phyloP scores from a whole-genome alignment of 2,329 filamentous ascomycete genomes.

The Dactylonectria macrodidyma region DNA sequence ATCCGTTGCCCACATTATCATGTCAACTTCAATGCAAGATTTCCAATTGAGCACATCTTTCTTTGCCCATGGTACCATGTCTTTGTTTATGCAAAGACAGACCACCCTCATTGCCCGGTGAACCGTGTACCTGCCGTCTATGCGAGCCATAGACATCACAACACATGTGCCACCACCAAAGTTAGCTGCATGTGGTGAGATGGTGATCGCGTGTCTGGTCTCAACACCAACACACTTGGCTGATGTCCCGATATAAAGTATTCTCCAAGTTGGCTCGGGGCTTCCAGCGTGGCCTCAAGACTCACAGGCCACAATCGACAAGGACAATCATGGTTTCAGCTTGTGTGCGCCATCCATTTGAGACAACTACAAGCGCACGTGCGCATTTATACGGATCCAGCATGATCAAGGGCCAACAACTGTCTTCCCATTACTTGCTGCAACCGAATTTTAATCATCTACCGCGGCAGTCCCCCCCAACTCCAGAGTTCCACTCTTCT shows the following conservation, averaged over 20 bases:
- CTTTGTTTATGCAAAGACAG: not conserved
- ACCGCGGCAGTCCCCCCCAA: conserved; percentile 6
- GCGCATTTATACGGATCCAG: not conserved
- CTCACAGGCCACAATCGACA: not conserved
- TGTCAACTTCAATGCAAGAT: not conserved
- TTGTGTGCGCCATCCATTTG: not conserved
- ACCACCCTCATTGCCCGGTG: not conserved
- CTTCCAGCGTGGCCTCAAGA: not conserved
- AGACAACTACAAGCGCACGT: conserved; percentile 2
- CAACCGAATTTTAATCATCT: not conserved
- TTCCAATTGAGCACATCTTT: not conserved
- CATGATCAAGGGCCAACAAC: not conserved
- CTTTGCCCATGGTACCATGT: not conserved
- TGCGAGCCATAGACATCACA: conserved; percentile 19
- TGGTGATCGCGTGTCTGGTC: conserved; percentile 12
- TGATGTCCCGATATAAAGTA: not conserved
- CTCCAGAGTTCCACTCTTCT: conserved; percentile 18
- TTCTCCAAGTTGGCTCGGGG: not conserved
- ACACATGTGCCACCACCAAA: conserved; percentile 30
- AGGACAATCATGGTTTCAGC: not conserved
- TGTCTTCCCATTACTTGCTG: conserved; percentile 7
- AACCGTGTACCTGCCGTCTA: conserved; percentile 11
- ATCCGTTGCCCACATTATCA: not conserved
- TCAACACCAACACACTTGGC: conserved; percentile 1
- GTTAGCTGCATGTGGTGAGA: conserved; percentile 10